Evolutionary conservation across 2,329 filamentous ascomycete species (phyloP).

Genomic region (Curvularia sp.): DNA sequence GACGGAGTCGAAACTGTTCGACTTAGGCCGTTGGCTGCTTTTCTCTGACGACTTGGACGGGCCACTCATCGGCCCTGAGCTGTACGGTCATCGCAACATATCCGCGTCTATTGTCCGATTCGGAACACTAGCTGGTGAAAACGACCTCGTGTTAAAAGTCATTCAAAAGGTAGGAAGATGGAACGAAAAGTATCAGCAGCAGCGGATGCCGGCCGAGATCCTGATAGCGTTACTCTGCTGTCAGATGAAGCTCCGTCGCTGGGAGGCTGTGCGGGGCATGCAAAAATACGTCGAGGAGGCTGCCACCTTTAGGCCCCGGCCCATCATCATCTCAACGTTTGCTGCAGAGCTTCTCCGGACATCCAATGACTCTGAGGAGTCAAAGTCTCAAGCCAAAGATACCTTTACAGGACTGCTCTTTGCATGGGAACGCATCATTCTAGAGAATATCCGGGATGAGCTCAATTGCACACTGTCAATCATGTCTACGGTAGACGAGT

Average conservation of each 20-base stretch:
- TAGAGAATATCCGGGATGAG: slow-evolving; percentile 35
- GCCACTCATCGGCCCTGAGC: slow-evolving; percentile 56
- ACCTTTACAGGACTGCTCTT: slow-evolving; percentile 42
- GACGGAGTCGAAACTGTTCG: slow-evolving; percentile 55
- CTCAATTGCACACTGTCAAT: slow-evolving; percentile 43
- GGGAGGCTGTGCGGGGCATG: slow-evolving; percentile 51
- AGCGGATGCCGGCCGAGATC: slow-evolving; percentile 44
- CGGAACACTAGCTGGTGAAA: slow-evolving; percentile 59
- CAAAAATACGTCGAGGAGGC: slow-evolving; percentile 41
- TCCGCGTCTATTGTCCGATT: slow-evolving; percentile 63
- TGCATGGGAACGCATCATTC: slow-evolving; percentile 38
- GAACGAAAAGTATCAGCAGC: slow-evolving; percentile 27
- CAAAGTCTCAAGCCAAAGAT: slow-evolving; percentile 24
- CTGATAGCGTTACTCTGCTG: slow-evolving; percentile 52
- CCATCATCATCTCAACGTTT: slow-evolving; percentile 42
- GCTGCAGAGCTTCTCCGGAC: slow-evolving; percentile 39
- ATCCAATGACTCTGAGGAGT: slow-evolving; percentile 23
- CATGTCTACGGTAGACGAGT: slow-evolving; percentile 36
- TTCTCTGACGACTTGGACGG: slow-evolving; percentile 61
- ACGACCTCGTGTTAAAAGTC: slow-evolving; percentile 43
- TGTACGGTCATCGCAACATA: slow-evolving; percentile 58
- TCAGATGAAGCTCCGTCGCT: slow-evolving; percentile 52
- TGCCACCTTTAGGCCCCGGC: slow-evolving; percentile 33
- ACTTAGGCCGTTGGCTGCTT: slow-evolving; percentile 62
- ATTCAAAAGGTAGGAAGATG: slow-evolving; percentile 32